These are phyloP conservation scores for Hypoxylon sp. DNA, from an alignment of 2,329 filamentous ascomycete genomes.

Conservation along the genomic window DNA sequence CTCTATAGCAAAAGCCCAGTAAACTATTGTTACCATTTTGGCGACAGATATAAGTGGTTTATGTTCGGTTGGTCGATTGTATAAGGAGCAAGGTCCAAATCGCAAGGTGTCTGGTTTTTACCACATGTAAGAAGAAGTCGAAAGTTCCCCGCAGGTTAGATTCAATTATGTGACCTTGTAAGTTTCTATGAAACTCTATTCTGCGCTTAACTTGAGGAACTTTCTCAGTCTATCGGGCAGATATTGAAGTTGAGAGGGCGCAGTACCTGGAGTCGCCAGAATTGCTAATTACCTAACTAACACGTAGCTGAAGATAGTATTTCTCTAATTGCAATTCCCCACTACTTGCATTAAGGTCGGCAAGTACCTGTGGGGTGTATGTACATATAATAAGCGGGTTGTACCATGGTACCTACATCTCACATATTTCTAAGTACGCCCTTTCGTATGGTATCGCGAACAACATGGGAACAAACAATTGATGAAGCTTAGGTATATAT, in stretches of 20 bases:
- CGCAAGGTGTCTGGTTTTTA: not conserved
- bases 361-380: conserved; percentile 1
- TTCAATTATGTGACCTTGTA: not conserved
- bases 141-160: not conserved
- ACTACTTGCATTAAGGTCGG: conserved; percentile 22
- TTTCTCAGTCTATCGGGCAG: conserved; percentile 5
- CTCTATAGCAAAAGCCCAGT: no score
- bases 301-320: conserved; percentile 24
- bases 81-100: not conserved
- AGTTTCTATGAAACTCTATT: not conserved
- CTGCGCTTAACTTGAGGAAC: not conserved
- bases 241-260: not conserved
- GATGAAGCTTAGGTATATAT: no score
- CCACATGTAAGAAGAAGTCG: not conserved
- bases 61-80: conserved; percentile 1
- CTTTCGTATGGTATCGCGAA: no score
- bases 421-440: no score
- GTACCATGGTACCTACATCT: no score
- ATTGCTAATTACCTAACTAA: conserved; percentile 16
- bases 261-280: not conserved
- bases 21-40: conserved; percentile 29
- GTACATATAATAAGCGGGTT: not conserved
- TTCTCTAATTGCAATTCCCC: conserved; percentile 27
- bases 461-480: no score
- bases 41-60: not conserved